Percentiles rank a stretch among this genome's conserved stretches.
These are phyloP conservation scores for Stagonosporopsis cucurbitacearum DNA, from an alignment of 2,329 filamentous ascomycete species.

Conservation along the genomic window DNA sequence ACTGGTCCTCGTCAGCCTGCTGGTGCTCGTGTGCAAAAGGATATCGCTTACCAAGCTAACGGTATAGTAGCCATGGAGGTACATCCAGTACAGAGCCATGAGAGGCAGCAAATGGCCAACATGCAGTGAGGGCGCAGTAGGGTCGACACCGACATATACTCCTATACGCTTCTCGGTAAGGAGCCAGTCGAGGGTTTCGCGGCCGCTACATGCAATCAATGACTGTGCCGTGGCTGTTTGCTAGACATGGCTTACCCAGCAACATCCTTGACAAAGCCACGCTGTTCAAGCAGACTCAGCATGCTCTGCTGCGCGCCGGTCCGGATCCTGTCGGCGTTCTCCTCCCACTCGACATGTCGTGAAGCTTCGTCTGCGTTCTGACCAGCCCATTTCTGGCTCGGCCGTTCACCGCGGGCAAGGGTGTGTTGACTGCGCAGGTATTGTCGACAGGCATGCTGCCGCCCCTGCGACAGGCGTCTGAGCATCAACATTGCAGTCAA, in stretches of 20 bases:
- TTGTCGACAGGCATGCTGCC: slow-evolving; percentile 37
- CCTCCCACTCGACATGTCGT: slow-evolving; percentile 34
- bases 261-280: slow-evolving; percentile 75
- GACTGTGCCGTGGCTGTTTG: neutral
- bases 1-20: slow-evolving; percentile 43
- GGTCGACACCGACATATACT: slow-evolving; percentile 82
- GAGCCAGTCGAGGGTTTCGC: slow-evolving; percentile 65
- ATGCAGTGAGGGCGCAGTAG: slow-evolving; percentile 79
- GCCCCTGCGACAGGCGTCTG: slow-evolving; percentile 36
- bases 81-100: slow-evolving; percentile 86
- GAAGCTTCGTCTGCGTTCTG: slow-evolving; percentile 25
- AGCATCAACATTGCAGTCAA: slow-evolving; percentile 41
- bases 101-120: slow-evolving; percentile 80
- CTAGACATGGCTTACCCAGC: slow-evolving; percentile 65
- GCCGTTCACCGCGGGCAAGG: slow-evolving; percentile 23
- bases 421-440: slow-evolving; percentile 34
- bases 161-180: slow-evolving; percentile 71
- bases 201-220: slow-evolving; percentile 43
- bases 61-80: slow-evolving; percentile 73
- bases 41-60: slow-evolving; percentile 62
- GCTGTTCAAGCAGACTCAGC: slow-evolving; percentile 71
- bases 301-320: slow-evolving; percentile 51
- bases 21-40: slow-evolving; percentile 9
- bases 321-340: slow-evolving; percentile 37
- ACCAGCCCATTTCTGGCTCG: slow-evolving; percentile 30